A percentile compares a stretch with the other conserved stretches of the same genome.
Conservation (phyloP, 768 basidiomycete genomes). For the Xerocomellus dryophilus region DNA sequence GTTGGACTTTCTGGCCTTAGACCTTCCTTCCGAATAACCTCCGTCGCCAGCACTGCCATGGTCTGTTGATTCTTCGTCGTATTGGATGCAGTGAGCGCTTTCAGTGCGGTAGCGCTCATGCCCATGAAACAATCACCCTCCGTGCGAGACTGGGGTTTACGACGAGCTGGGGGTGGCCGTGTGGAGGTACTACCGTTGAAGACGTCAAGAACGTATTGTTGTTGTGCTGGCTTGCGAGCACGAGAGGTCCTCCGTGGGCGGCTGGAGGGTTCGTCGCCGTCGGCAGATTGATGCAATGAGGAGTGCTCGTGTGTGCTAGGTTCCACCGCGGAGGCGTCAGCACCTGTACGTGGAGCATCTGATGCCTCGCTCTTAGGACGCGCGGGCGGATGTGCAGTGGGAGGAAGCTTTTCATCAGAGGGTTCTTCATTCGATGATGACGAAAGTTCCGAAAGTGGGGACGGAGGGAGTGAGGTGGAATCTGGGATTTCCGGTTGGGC, state of each 20-base stretch:
- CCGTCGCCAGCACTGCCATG: slow-evolving; percentile 58
- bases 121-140: slow-evolving; percentile 51
- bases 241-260: slow-evolving; percentile 50
- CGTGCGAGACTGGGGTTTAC: slow-evolving; percentile 38
- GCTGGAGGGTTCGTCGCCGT: slow-evolving; percentile 4
- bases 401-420: neutral
- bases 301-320: neutral
- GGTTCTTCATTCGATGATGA: slow-evolving; percentile 20
- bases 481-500: slow-evolving; percentile 4
- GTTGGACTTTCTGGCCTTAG: slow-evolving; percentile 72
- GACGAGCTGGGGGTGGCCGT: slow-evolving; percentile 39
- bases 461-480: slow-evolving; percentile 2
- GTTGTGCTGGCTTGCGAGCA: slow-evolving; percentile 40
- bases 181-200: slow-evolving; percentile 31
- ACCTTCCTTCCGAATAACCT: slow-evolving; percentile 69
- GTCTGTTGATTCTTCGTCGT: slow-evolving; percentile 72
- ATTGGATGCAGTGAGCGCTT: slow-evolving; percentile 68
- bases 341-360: neutral
- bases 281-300: slow-evolving; percentile 16
- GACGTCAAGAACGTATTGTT: slow-evolving; percentile 37
- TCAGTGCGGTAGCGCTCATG: slow-evolving; percentile 68
- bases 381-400: neutral
- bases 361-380: neutral
- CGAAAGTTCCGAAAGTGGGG: slow-evolving; percentile 26
- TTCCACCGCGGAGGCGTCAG: slow-evolving; percentile 11